These are phyloP conservation scores for Aspergillus sp. DNA, from an alignment of 2,329 filamentous ascomycete species.

Conservation along the genomic window DNA sequence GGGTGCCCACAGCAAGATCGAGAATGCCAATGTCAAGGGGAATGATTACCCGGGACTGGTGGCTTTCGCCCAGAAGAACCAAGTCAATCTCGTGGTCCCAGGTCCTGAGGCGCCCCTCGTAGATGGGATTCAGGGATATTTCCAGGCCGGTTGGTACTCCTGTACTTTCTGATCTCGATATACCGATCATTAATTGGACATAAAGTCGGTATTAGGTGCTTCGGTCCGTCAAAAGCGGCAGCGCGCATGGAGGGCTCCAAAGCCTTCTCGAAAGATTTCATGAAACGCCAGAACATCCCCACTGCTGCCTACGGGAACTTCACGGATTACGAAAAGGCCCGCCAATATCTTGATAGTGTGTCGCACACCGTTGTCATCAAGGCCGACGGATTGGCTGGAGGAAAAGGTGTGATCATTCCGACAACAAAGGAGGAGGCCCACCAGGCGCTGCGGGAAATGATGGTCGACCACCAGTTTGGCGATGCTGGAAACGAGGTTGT, in stretches of 20 bases:
- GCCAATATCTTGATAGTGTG: constrained; percentile 70
- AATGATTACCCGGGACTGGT: constrained; percentile 79
- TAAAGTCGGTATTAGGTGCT: constrained; percentile 70
- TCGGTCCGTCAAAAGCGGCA: constrained; percentile 81
- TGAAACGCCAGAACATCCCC: constrained; percentile 85
- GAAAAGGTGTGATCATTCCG: constrained; percentile 93
- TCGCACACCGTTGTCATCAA: constrained; percentile 85
- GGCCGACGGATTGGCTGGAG: constrained; percentile 85
- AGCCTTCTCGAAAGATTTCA: constrained; percentile 96
- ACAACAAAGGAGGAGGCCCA: constrained; percentile 79
- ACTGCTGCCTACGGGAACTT: constrained; percentile 93
- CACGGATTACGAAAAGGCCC: constrained; percentile 69
- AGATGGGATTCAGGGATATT: constrained; percentile 82
- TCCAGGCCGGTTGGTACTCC: constrained; percentile 55
- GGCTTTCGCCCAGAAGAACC: constrained; percentile 68
- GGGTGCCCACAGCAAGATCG: constrained; percentile 58
- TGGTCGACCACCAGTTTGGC: constrained; percentile 85
- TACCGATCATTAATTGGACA: constrained; percentile 2
- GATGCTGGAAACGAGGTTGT: constrained; percentile 86
- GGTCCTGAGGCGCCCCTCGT: constrained; percentile 94
- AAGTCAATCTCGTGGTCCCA: constrained; percentile 79
- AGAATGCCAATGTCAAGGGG: constrained; percentile 71
- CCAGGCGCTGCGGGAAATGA: constrained; percentile 79
- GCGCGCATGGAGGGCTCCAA: constrained; percentile 95
- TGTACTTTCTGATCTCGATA: neutral